Conservation (phyloP, 1,139 yeast genomes). For the Kurtzmaniella quercitrusa region DNA sequence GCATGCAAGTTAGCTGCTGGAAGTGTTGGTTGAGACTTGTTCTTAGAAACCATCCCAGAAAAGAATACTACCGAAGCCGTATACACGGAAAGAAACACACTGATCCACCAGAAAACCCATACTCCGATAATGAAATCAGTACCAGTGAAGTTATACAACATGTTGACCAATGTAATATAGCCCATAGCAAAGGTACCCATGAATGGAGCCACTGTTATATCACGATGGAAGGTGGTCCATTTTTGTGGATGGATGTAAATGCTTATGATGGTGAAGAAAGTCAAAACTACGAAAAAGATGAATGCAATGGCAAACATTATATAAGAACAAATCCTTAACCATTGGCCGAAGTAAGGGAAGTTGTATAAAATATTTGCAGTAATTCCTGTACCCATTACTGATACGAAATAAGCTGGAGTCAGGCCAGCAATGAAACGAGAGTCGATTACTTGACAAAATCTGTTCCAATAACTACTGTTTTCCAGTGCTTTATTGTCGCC, state of each 20-base stretch:
- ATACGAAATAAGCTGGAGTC: slow-evolving; percentile 61
- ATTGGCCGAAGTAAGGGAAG: slow-evolving; percentile 60
- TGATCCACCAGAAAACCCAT: slow-evolving; percentile 70
- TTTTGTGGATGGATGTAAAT: slow-evolving; percentile 31
- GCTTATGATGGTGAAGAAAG: slow-evolving; percentile 33
- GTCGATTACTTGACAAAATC: slow-evolving; percentile 2
- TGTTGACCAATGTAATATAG: slow-evolving; percentile 57
- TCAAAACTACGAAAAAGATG: slow-evolving; percentile 39
- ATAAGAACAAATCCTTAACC: slow-evolving; percentile 58
- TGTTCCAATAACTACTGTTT: not conserved
- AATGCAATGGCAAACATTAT: slow-evolving; percentile 54
- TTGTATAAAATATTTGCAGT: slow-evolving; percentile 53
- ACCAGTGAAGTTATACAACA: slow-evolving; percentile 36
- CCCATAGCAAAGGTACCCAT: slow-evolving; percentile 85
- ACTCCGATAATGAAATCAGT: slow-evolving; percentile 36
- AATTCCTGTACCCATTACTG: slow-evolving; percentile 85
- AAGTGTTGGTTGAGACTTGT: slow-evolving; percentile 16
- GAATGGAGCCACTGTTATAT: slow-evolving; percentile 51
- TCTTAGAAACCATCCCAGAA: slow-evolving; percentile 36
- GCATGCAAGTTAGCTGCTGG: slow-evolving; percentile 32
- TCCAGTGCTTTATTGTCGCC: not conserved
- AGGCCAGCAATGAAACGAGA: slow-evolving; percentile 29
- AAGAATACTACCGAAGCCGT: slow-evolving; percentile 55
- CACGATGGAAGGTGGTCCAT: slow-evolving; percentile 30
- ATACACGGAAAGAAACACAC: slow-evolving; percentile 46